Percentiles rank a stretch among this genome's conserved stretches.
Conservation (phyloP, 768 basidiomycete genomes). For the Neoboletus magnificus region DNA sequence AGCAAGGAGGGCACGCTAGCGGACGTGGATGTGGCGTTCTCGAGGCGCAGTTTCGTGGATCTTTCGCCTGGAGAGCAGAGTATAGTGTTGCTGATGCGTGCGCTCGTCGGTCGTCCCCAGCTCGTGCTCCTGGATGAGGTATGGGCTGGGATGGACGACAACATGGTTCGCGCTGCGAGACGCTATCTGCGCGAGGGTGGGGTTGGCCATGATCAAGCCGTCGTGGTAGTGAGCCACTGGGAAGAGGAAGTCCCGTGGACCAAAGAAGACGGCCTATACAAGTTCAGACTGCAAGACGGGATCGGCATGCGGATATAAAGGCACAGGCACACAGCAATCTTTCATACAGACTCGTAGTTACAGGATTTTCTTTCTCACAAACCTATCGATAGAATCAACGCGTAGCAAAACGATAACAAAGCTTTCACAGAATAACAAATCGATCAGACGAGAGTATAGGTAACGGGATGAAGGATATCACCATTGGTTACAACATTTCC, state of each 20-base stretch:
- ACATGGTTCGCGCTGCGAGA: slow-evolving; percentile 64
- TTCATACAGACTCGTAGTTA: not conserved
- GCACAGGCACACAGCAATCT: not conserved
- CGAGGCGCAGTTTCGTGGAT: slow-evolving; percentile 52
- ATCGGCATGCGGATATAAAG: slow-evolving; percentile 17
- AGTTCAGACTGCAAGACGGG: slow-evolving; percentile 36
- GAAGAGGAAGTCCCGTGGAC: slow-evolving; percentile 90
- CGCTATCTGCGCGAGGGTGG: slow-evolving; percentile 57
- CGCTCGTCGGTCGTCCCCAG: slow-evolving; percentile 70
- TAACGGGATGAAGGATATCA: not conserved
- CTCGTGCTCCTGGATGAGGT: slow-evolving; percentile 88
- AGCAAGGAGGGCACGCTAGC: not conserved
- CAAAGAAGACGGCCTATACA: slow-evolving; percentile 47
- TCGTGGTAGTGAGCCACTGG: slow-evolving; percentile 88
- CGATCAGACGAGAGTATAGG: slow-evolving; percentile 1
- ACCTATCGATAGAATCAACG: not conserved
- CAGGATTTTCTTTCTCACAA: not conserved
- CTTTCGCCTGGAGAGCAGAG: slow-evolving; percentile 75
- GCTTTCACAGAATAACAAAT: not conserved
- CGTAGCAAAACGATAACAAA: not conserved
- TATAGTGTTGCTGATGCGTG: slow-evolving; percentile 79
- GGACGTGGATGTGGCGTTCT: slow-evolving; percentile 39
- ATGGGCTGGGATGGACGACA: slow-evolving; percentile 88
- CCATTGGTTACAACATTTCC: slow-evolving; percentile 5
- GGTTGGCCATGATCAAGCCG: slow-evolving; percentile 59